Base-by-base conservation (phyloP, 768 basidiomycete species). In the Galerina marginata region DNA sequence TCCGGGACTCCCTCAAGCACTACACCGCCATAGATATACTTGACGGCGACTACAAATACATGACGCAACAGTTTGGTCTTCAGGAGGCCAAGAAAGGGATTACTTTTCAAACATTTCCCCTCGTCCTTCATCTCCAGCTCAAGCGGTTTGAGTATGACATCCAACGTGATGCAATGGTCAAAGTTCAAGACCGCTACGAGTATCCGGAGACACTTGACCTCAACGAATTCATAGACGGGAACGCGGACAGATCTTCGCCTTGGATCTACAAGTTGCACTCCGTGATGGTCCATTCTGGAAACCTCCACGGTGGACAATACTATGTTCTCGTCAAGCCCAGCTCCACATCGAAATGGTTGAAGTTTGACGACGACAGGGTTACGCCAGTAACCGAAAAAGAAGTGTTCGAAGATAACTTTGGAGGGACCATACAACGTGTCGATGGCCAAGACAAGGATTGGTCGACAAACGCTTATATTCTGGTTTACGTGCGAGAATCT, bases 11-110 rank as follows among this genome's bases (percentile, higher is more conserved):
- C 0, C 99, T 99, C 89, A 88, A 86, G 70, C 96, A 99, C 74
- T 99, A 99, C 72, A 91, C 99, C 37, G 89, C 92, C 5, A 95
- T 97, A 39, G 97, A 99, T 78, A 98, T 92, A 69, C 84, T 99
- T 67, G 96, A 98, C 59, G 97, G 97, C 39, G 97, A 99, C 74
- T 99, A 99, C 83, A 97, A 96, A 77, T 99, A 99, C 75, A 91
- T 93, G 69, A 96, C 97, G 12, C 96, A 99, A 76, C 96, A 96
- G 25, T 86, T 88, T 65, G 97, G 97, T 48, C 83, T 99, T 45
- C 97, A 99, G 77, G 96, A 97, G 70, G 97, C 97, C n/a, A 96
- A 95, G 81, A 99, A 99, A 83, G 97, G 97, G 62, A 98, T 99
- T 66, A 93, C 97, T 70, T 99, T 99, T 80, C 86, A 96, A 72